phyloP scores from a whole-genome alignment of 768 basidiomycete species.

The Russula earlei region DNA sequence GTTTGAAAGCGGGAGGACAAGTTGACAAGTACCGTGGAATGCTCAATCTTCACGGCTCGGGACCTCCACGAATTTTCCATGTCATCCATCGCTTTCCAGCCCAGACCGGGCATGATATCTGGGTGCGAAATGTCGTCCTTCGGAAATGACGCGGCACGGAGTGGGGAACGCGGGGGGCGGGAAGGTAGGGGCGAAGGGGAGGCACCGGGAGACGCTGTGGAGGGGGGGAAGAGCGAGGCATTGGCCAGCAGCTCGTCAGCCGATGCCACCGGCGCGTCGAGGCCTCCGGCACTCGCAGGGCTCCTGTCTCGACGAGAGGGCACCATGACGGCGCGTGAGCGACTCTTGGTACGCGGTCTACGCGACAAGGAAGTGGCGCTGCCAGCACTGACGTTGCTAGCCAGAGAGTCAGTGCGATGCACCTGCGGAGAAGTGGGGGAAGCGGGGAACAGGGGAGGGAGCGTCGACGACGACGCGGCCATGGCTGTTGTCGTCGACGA shows the following conservation, averaged over 20 bases:
- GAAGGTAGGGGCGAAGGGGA: slow-evolving; percentile 5
- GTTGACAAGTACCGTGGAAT: slow-evolving; percentile 11
- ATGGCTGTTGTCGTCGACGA: too few species aligned
- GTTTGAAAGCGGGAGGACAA: background rate
- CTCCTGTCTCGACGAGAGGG: too few species aligned
- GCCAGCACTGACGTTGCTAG: too few species aligned
- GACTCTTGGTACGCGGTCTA: too few species aligned
- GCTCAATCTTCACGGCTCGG: slow-evolving; percentile 13
- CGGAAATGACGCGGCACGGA: slow-evolving; percentile 11
- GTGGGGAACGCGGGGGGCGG: slow-evolving; percentile 17
- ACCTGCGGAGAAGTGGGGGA: too few species aligned
- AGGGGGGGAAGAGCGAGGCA: slow-evolving; percentile 16
- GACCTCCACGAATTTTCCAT: slow-evolving; percentile 15
- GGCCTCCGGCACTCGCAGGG: too few species aligned
- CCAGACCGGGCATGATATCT: slow-evolving; percentile 5
- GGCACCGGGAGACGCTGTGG: slow-evolving; percentile 1
- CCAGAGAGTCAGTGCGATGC: too few species aligned
- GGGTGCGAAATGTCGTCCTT: slow-evolving; percentile 1
- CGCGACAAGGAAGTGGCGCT: too few species aligned
- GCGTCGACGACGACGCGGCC: too few species aligned
- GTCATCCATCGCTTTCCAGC: slow-evolving; percentile 14
- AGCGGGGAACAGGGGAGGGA: too few species aligned
- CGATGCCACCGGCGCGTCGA: slow-evolving; percentile 5
- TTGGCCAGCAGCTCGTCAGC: slow-evolving; percentile 17
- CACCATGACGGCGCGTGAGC: too few species aligned